phyloP scores from a whole-genome alignment of 805 yeast genomes.

The Candida oleophila region DNA sequence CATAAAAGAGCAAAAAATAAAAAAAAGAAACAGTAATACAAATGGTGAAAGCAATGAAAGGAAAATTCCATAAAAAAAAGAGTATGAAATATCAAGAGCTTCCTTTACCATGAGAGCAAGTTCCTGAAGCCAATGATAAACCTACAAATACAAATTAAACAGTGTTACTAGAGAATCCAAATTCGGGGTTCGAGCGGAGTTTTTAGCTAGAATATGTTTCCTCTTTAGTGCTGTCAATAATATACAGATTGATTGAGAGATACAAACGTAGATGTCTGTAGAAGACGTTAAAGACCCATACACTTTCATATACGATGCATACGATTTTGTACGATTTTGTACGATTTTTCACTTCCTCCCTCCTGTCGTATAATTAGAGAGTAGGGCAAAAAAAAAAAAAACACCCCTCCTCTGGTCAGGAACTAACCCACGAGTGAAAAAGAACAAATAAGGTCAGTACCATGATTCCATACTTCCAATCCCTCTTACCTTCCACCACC shows the following conservation, averaged over 20 bases:
- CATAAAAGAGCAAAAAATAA: not conserved
- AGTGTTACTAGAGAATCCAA: not conserved
- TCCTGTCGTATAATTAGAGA: too few species aligned
- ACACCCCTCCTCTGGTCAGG: too few species aligned
- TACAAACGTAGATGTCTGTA: not conserved
- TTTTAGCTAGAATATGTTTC: not conserved
- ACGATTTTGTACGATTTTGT: not conserved
- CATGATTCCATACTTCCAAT: slow-evolving; percentile 15
- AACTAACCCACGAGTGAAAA: too few species aligned
- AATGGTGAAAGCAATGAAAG: not conserved
- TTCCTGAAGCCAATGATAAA: not conserved
- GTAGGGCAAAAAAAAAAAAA: too few species aligned
- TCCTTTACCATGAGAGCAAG: not conserved
- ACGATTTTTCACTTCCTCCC: not conserved
- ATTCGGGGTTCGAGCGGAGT: not conserved
- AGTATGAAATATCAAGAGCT: not conserved
- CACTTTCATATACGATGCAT: not conserved
- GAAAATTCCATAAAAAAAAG: too few species aligned
- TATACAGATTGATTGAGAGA: not conserved
- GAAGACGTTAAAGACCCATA: not conserved
- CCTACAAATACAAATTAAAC: not conserved
- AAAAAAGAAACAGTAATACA: not conserved
- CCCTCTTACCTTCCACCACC: slow-evolving; percentile 15
- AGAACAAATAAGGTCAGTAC: too few species aligned
- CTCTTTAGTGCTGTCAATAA: not conserved